Base-by-base conservation (phyloP, 192 early-diverging fungal genomes). In the Fimicolochytrium jonesii region DNA sequence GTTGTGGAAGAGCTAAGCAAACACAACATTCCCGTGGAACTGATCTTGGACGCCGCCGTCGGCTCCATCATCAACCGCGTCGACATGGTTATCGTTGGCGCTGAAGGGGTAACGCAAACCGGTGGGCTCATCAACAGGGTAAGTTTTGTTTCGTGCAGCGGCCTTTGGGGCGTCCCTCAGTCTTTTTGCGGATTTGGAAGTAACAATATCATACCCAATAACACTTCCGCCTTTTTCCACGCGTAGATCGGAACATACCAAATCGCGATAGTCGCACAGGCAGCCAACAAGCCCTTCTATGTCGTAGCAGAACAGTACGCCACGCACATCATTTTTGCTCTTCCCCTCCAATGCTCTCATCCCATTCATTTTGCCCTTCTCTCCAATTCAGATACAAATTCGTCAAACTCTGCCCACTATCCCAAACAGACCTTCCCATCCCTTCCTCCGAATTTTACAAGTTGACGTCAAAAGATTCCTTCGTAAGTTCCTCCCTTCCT, bases 321-420 rank as follows among this genome's bases (percentile, higher is more conserved):
- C 32, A 50, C 18, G 6, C n/a, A 26, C 28, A 33, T 41, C 31
- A 31, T 39, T 62, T 66, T 37, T 25, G 20, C 59, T 41, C 47
- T 17, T 39, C 17, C 17, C 37, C 37, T 22, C 10, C 7, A 48
- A 22, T 23, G 46, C 6, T 48, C 6, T 34, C 4, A 44, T 47
- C 3, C 3, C 17, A n/a, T 20, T 4, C 30, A 23, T 50, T 50
- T n/a, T 69, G 37, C n/a, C 1, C n/a, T n/a, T n/a, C n/a, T n/a
- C n/a, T n/a, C n/a, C n/a, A n/a, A n/a, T n/a, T n/a, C 61, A 90
- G 87, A 67, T 95, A 94, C 76, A 99, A 99, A 76, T 97, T 99
- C 78, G 92, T 95, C 30, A 87, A 88, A 56, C 66, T 95, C 34
- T 99, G 92, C 62, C 97, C 97, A 32, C 81, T 99, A 37, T 92